Conservation (phyloP, 441 rosid genomes). For the Adansonia rubrostipa region DNA sequence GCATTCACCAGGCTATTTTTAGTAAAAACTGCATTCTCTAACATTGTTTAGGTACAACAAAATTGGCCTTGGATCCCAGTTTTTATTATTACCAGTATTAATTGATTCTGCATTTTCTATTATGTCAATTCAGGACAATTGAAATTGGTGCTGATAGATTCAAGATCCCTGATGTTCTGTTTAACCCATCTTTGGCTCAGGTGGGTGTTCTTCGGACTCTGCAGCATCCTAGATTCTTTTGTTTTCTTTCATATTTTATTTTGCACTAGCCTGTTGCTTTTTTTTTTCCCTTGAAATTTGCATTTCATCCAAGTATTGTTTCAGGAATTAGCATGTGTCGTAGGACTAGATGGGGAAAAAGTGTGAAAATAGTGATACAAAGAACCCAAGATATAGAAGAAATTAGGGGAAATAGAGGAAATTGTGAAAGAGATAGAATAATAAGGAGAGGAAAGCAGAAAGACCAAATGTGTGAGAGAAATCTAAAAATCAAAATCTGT, state of each 20-base stretch:
- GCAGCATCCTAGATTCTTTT: conserved; percentile 15
- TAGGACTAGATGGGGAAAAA: neutral
- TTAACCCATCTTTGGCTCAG: conserved; percentile 89
- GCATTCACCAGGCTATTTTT: conserved; percentile 3
- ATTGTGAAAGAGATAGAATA: neutral
- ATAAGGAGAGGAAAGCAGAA: neutral
- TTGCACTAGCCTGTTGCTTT: neutral
- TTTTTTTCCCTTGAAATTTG: neutral
- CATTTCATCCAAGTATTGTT: neutral
- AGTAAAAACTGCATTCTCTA: conserved; percentile 3
- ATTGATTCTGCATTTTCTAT: conserved; percentile 9
- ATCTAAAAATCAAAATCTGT: too few relatives aligned
- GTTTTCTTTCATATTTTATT: conserved; percentile 8
- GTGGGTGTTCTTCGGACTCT: conserved; percentile 43
- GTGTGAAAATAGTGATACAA: neutral
- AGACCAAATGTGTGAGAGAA: neutral
- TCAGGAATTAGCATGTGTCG: neutral
- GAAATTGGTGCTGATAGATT: conserved; percentile 99
- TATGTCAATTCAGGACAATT: conserved; percentile 66
- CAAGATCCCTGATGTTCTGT: conserved; percentile 94
- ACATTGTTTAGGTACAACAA: conserved; percentile 20
- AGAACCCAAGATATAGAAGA: neutral
- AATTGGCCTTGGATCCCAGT: conserved; percentile 21
- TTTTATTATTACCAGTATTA: neutral
- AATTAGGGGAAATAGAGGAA: neutral